phyloP scores from a whole-genome alignment of 108 stramenopile species.

The Cyclostephanos tholiformis region DNA sequence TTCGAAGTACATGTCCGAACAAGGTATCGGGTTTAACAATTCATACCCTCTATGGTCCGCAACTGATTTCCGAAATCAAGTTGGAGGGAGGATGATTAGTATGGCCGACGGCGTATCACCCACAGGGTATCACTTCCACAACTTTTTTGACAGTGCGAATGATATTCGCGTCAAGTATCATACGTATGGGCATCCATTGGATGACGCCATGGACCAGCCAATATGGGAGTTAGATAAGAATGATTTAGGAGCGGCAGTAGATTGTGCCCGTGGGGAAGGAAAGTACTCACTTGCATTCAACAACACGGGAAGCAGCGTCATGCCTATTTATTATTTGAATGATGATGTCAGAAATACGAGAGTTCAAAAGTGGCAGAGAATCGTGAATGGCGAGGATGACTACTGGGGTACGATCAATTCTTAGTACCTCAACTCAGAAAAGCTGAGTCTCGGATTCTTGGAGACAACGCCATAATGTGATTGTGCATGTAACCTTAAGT shows the following conservation, averaged over 20 bases:
- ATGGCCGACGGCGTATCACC: constrained; percentile 24
- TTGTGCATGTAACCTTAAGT: too few species aligned
- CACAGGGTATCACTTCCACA: constrained; percentile 66
- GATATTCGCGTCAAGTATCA: constrained; percentile 52
- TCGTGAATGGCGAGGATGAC: constrained; percentile 23
- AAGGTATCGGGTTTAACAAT: not conserved
- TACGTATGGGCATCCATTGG: constrained; percentile 55
- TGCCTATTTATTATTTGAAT: constrained; percentile 36
- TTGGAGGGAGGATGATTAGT: constrained; percentile 1
- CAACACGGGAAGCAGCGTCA: constrained; percentile 6
- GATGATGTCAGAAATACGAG: constrained; percentile 18
- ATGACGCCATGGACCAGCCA: too few species aligned
- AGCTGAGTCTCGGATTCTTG: too few species aligned
- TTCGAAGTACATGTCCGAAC: constrained; percentile 12
- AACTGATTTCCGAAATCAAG: constrained; percentile 30
- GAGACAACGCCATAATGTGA: too few species aligned
- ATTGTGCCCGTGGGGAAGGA: constrained; percentile 28
- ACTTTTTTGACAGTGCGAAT: constrained; percentile 46
- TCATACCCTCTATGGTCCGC: constrained; percentile 38
- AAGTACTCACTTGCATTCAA: constrained; percentile 10
- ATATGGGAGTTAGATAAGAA: too few species aligned
- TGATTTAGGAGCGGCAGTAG: constrained; percentile 35
- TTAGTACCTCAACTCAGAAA: too few species aligned
- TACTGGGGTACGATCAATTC: too few species aligned
- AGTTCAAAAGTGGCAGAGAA: constrained; percentile 26